phyloP scores from a whole-genome alignment of 176 grass and related monocot species.

The Coix lacrymajobi region DNA sequence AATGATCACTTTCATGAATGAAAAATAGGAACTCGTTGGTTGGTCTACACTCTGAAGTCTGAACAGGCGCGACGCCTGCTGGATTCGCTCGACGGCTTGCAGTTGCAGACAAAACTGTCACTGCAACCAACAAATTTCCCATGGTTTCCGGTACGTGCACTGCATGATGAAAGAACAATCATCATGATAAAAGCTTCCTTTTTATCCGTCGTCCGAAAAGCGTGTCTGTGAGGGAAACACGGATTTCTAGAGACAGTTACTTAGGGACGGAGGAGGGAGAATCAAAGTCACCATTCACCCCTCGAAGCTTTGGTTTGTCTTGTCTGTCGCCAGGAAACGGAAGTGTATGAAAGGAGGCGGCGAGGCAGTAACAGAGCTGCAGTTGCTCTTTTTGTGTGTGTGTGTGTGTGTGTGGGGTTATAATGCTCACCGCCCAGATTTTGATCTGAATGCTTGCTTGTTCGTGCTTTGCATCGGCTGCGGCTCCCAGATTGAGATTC shows the following conservation, averaged over 20 bases:
- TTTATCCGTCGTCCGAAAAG: too few species aligned
- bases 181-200: too few species aligned
- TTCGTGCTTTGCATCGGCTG: neutral
- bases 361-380: too few species aligned
- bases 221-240: too few species aligned
- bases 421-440: neutral
- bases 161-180: neutral
- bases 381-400: too few species aligned
- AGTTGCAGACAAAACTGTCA: neutral
- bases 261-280: too few species aligned
- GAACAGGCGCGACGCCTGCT: neutral
- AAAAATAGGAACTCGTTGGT: neutral
- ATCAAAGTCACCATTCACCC: neutral
- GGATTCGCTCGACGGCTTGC: neutral
- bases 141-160: neutral
- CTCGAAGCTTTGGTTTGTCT: neutral
- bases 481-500: too few species aligned
- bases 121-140: neutral
- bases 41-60: neutral
- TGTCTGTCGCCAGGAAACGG: neutral
- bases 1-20: neutral
- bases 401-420: neutral
- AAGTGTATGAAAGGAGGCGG: neutral
- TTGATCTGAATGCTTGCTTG: neutral
- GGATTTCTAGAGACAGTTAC: too few species aligned